phyloP scores from a whole-genome alignment of 2,329 filamentous ascomycete genomes.

The Fusarium incarnatum region DNA sequence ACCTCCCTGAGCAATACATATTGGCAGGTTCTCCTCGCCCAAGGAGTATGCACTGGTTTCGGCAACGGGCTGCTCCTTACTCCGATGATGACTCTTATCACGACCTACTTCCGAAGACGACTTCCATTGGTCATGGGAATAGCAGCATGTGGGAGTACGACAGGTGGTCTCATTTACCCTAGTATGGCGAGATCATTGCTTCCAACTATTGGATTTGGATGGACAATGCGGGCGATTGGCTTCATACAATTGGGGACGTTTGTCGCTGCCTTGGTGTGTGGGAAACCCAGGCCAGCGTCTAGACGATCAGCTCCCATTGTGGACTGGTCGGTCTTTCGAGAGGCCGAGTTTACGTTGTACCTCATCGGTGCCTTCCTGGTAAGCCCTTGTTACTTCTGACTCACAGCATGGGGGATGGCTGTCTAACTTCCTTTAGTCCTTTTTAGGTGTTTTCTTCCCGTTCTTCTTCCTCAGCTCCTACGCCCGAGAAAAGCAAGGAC shows the following conservation, averaged over 20 bases:
- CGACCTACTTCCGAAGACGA: background rate
- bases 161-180: slow-evolving; percentile 1
- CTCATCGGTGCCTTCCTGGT: background rate
- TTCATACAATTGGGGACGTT: background rate
- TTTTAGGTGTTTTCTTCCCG: background rate
- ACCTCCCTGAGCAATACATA: background rate
- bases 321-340: background rate
- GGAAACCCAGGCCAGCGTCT: background rate
- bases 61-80: background rate
- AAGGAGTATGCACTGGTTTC: background rate
- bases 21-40: background rate
- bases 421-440: fast-evolving
- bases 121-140: background rate
- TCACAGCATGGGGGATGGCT: background rate
- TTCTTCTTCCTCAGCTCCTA: background rate
- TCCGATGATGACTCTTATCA: background rate
- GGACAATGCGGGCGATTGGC: background rate
- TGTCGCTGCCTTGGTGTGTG: background rate
- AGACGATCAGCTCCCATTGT: background rate
- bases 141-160: background rate
- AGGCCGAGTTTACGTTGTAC: background rate
- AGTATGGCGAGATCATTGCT: background rate
- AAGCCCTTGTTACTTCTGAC: fast-evolving
- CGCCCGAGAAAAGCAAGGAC: background rate
- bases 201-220: background rate